Conservation (phyloP, 305 asterid genomes). For the Rubia occidens region DNA sequence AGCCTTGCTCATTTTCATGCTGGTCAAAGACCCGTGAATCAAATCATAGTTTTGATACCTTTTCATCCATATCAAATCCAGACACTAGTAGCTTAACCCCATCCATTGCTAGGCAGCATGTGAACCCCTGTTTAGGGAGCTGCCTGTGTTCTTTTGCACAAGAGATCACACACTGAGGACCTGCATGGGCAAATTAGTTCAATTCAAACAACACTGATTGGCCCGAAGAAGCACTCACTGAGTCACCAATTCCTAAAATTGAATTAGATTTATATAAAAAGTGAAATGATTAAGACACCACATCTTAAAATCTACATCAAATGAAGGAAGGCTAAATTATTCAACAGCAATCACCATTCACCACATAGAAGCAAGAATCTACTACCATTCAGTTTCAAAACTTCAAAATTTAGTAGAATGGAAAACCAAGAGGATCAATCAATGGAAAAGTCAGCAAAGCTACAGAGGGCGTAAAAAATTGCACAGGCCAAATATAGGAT, state of each 20-base stretch:
- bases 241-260: neutral
- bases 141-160: slow-evolving; percentile 83
- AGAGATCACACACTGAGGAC: slow-evolving; percentile 85
- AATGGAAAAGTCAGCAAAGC: neutral
- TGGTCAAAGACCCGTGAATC: neutral
- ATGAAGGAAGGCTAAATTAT: neutral
- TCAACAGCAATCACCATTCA: neutral
- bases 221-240: neutral
- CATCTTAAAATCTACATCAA: neutral
- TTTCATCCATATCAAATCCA: slow-evolving; percentile 79
- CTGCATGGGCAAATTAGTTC: slow-evolving; percentile 31
- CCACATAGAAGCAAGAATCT: neutral
- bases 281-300: neutral
- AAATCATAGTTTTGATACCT: slow-evolving; percentile 31
- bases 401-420: neutral
- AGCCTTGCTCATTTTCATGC: neutral
- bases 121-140: slow-evolving; percentile 72
- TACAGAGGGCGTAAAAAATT: neutral
- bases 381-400: neutral
- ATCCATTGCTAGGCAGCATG: slow-evolving; percentile 98
- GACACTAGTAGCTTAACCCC: slow-evolving; percentile 79
- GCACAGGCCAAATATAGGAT: neutral
- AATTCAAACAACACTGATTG: slow-evolving; percentile 20
- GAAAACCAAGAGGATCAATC: neutral
- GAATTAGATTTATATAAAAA: neutral